Conservation (phyloP, 805 yeast genomes). For the Saccharomycopsis vini region DNA sequence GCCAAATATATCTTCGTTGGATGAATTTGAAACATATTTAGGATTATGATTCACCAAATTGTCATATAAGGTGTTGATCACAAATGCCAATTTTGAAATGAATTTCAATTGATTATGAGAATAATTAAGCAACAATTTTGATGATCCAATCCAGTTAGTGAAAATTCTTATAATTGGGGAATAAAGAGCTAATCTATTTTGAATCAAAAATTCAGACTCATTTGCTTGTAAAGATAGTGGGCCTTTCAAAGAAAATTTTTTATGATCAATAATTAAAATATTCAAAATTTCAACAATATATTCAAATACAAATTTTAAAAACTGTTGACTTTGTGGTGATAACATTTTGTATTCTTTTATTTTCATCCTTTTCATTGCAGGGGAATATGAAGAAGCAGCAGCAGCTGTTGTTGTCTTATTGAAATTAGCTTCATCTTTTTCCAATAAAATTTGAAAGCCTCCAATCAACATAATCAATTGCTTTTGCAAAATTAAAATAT, state of each 20-base stretch:
- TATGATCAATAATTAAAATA: conserved; percentile 20
- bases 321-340: conserved; percentile 18
- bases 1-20: conserved; percentile 15
- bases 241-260: not conserved
- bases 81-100: conserved; percentile 24
- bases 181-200: conserved; percentile 16
- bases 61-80: conserved; percentile 25
- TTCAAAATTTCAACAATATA: conserved; percentile 30
- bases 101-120: conserved; percentile 28
- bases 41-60: conserved; percentile 5
- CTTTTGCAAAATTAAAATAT: conserved; percentile 23
- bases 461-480: conserved; percentile 32
- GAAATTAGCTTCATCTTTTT: not conserved
- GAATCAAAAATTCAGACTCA: not conserved
- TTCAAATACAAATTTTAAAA: conserved; percentile 34
- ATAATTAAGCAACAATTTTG: conserved; percentile 33
- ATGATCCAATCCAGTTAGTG: conserved; percentile 49
- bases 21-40: not conserved
- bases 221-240: not conserved
- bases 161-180: conserved; percentile 40
- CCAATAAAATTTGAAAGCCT: conserved; percentile 28
- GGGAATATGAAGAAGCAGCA: not conserved
- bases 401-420: not conserved
- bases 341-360: conserved; percentile 1
- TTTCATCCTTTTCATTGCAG: not conserved